These are phyloP conservation scores for Fraxinus velutina DNA, from an alignment of 305 asterid genomes.

Conservation along the genomic window DNA sequence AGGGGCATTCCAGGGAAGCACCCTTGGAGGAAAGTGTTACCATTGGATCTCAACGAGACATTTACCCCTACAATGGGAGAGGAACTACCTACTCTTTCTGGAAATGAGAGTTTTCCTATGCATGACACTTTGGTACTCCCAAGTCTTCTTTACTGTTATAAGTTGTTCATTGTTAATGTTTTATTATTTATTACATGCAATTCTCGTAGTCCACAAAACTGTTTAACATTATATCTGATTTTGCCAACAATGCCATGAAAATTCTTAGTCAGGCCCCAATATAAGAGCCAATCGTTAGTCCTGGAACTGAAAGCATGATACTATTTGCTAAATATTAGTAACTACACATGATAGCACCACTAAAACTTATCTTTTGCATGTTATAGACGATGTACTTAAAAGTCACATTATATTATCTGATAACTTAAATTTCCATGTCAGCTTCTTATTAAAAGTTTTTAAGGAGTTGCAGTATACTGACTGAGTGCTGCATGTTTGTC, in stretches of 20 bases:
- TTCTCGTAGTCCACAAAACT: not conserved
- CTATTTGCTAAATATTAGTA: not conserved
- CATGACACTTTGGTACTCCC: conserved; percentile 41
- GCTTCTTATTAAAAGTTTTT: not conserved
- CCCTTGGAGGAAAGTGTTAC: not conserved
- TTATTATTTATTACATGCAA: not conserved
- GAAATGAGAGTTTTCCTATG: conserved; percentile 27
- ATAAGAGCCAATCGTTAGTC: not conserved
- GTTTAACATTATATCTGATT: not conserved
- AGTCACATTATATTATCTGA: not conserved
- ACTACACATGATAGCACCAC: not conserved
- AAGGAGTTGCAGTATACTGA: not conserved
- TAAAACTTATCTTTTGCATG: not conserved
- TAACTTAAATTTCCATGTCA: not conserved
- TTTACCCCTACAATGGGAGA: conserved; percentile 36
- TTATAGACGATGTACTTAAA: not conserved
- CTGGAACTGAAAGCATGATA: not conserved
- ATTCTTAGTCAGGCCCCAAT: not conserved
- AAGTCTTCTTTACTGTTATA: not conserved
- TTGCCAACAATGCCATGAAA: not conserved
- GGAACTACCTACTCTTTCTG: conserved; percentile 27
- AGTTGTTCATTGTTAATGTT: not conserved
- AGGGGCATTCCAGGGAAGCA: conserved; percentile 26
- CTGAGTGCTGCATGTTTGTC: not conserved
- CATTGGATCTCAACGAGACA: conserved; percentile 56